Evolutionary conservation across 306 rosid species (phyloP).

Genomic region (Begonia fuchsioides): DNA sequence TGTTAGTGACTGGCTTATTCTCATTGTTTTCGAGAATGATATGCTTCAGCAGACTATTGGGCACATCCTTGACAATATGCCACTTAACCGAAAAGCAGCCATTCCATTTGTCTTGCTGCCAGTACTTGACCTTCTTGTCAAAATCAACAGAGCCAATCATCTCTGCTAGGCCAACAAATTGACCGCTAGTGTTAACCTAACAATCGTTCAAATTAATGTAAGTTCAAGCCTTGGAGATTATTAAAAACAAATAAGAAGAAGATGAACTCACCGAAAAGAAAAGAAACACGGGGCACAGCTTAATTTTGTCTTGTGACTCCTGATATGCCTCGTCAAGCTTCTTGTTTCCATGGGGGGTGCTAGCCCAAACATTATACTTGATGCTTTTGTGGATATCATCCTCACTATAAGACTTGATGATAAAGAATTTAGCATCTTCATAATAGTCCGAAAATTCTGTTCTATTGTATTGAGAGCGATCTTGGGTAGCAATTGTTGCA

Average conservation of each 20-base stretch:
- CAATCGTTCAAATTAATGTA: constrained; percentile 1
- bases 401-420: constrained; percentile 90
- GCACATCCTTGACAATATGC: constrained; percentile 91
- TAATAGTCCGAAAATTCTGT: constrained; percentile 55
- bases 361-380: constrained; percentile 94
- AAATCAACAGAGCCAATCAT: constrained; percentile 94
- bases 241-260: not conserved
- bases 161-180: constrained; percentile 92
- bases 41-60: constrained; percentile 87
- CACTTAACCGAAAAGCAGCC: constrained; percentile 95
- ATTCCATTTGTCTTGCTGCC: constrained; percentile 99
- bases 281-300: constrained; percentile 65
- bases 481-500: constrained; percentile 28
- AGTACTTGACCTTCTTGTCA: constrained; percentile 71
- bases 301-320: constrained; percentile 80
- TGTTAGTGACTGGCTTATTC: constrained; percentile 91
- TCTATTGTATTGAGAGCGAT: constrained; percentile 52
- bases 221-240: not conserved
- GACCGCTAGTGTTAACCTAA: constrained; percentile 96
- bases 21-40: constrained; percentile 86
- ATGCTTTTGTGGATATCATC: constrained; percentile 96
- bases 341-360: constrained; percentile 93
- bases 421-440: constrained; percentile 54
- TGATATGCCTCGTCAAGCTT: constrained; percentile 89
- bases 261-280: constrained; percentile 56